Percentiles rank a stretch among this genome's conserved stretches.
Evolutionary conservation across 2,329 filamentous ascomycete genomes (phyloP).

Genomic region (Paraphoma sp.): DNA sequence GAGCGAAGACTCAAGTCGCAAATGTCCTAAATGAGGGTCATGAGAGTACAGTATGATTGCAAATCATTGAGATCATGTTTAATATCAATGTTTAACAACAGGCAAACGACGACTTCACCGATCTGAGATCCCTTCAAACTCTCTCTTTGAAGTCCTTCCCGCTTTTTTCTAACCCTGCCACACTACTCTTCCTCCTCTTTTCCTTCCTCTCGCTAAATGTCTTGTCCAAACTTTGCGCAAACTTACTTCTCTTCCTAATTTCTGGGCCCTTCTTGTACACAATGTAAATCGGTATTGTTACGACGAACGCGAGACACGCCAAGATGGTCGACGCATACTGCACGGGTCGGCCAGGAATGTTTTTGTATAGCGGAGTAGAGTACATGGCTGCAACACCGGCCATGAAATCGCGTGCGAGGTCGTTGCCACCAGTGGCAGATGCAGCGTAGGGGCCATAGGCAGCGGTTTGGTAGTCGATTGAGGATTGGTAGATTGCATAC

Average conservation of each 20-base stretch:
- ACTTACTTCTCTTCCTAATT: slow-evolving; percentile 59
- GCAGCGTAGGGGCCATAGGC: slow-evolving; percentile 76
- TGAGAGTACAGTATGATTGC: too few species aligned
- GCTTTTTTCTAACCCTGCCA: slow-evolving; percentile 15
- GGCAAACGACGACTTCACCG: too few species aligned
- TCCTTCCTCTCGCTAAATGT: slow-evolving; percentile 34
- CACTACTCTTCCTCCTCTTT: slow-evolving; percentile 35
- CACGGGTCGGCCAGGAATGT: slow-evolving; percentile 50
- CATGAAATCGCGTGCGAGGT: slow-evolving; percentile 75
- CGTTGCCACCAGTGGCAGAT: slow-evolving; percentile 78
- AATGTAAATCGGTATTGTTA: slow-evolving; percentile 61
- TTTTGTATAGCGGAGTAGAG: slow-evolving; percentile 59
- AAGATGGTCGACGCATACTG: slow-evolving; percentile 63
- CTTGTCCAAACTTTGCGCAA: slow-evolving; percentile 55
- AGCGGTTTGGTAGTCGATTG: slow-evolving; percentile 78
- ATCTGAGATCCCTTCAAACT: background rate
- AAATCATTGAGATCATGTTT: too few species aligned
- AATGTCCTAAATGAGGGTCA: too few species aligned
- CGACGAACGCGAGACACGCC: slow-evolving; percentile 55
- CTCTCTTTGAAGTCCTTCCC: slow-evolving; percentile 10
- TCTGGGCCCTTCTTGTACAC: slow-evolving; percentile 64
- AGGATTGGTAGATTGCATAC: slow-evolving; percentile 76
- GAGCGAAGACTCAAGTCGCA: too few species aligned
- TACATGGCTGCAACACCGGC: slow-evolving; percentile 75
- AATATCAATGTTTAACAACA: too few species aligned